Percentiles rank a stretch among this genome's conserved stretches.
Evolutionary conservation across 345 rosid species (phyloP).

Genomic region (Arabidopsis arenosa): DNA sequence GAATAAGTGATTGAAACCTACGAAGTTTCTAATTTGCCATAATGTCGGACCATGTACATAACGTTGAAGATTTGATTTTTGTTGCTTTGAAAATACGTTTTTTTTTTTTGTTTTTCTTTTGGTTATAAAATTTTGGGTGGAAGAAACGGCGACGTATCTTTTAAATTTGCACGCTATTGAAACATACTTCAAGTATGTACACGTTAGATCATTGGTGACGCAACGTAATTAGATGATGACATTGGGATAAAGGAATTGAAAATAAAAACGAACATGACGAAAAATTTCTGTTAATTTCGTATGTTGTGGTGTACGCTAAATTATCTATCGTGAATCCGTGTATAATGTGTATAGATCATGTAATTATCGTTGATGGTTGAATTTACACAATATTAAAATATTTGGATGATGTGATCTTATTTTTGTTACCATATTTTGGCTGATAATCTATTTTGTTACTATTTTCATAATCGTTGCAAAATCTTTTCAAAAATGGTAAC

Average conservation of each 20-base stretch:
- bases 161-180: constrained; percentile 6
- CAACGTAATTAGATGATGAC: constrained; percentile 29
- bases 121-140: background rate
- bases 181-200: constrained; percentile 29
- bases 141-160: constrained; percentile 18
- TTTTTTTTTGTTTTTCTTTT: background rate
- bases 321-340: constrained; percentile 13
- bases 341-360: background rate
- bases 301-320: constrained; percentile 26
- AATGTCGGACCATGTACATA: background rate
- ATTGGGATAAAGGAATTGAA: background rate
- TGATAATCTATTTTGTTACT: background rate
- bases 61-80: background rate
- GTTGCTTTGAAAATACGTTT: background rate
- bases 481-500: background rate
- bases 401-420: no score
- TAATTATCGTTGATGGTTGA: no score
- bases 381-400: no score
- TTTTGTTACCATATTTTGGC: background rate
- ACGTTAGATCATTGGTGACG: constrained; percentile 13
- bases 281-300: constrained; percentile 12
- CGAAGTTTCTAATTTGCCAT: background rate
- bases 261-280: background rate
- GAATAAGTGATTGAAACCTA: background rate
- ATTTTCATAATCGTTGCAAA: background rate